Base-by-base conservation (phyloP, 1,284 basidiomycete genomes). In the Sporisorium iseilematis-ciliati region DNA sequence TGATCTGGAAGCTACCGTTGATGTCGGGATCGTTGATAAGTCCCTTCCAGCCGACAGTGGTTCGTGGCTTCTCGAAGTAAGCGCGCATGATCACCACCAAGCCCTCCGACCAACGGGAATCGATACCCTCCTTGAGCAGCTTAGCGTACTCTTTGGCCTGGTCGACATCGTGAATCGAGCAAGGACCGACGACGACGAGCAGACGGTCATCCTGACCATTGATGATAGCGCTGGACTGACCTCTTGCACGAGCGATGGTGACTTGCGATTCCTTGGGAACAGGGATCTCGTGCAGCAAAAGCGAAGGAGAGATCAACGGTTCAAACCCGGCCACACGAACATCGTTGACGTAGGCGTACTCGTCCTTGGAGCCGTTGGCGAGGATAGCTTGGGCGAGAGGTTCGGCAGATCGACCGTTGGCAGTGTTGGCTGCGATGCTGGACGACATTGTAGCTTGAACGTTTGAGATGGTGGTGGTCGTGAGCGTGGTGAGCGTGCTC, bases 1-100 rank as follows among this genome's bases (percentile, higher is more conserved):
- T 99, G 87, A 99, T 99, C 84, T 95, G 90, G 91, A 92, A 99
- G 58, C 92, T 90, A 63, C 93, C 93, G 85, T 97, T 92, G 85
- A 97, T 92, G 84, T 94, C 91, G 2, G 94, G 95, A 87, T 96
- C 83, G 68, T 85, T 85, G 82, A 87, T 87, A 29, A 87, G 82
- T 38, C 93, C 93, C 86, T 95, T 95, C 93, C 87, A 87, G 65
- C 87, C 87, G 58, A 87, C 86, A 2, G 93, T 95, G 20, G 93
- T 95, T 57, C 93, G 89, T 0, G 93, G 93, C 90, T 94, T 86
- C 65, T 87, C 86, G 62, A 98, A 97, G 90, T 98, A 98, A 72
- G 94, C 91, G 43, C 96, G 90, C 96, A 98, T 98, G 85, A 98
- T 87, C 84, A 99, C 92, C 83, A 94, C 89, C 51, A 98, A 88